A percentile compares a stretch with the other conserved stretches of the same genome.
These are phyloP conservation scores for Urtica urens DNA, from an alignment of 306 rosid genomes.

Conservation along the genomic window DNA sequence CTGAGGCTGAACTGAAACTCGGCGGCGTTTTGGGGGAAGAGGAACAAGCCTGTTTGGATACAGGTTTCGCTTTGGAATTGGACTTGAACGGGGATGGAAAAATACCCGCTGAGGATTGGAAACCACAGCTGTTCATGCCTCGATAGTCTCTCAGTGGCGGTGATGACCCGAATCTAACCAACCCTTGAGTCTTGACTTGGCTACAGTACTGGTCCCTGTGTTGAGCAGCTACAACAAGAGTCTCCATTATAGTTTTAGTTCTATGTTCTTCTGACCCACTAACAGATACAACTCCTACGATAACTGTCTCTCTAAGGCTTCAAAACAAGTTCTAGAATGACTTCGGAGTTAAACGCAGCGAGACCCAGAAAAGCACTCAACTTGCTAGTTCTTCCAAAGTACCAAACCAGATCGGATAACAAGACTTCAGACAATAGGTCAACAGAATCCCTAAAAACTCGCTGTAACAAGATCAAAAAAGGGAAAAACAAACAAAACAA, in stretches of 20 bases:
- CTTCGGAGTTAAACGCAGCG: too few relatives aligned
- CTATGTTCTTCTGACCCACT: slow-evolving; percentile 20
- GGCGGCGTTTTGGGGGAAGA: slow-evolving; percentile 39
- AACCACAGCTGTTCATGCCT: slow-evolving; percentile 67
- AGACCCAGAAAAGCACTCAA: too few relatives aligned
- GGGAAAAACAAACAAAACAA: too few relatives aligned
- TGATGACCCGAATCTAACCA: slow-evolving; percentile 35
- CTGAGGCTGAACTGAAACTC: slow-evolving; percentile 13
- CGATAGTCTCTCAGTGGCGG: slow-evolving; percentile 33
- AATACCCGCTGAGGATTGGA: slow-evolving; percentile 52
- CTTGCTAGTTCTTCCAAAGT: too few relatives aligned
- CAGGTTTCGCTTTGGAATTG: slow-evolving; percentile 22
- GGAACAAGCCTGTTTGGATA: slow-evolving; percentile 19
- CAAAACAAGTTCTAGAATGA: too few relatives aligned
- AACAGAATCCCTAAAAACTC: too few relatives aligned
- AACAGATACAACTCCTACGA: slow-evolving; percentile 17
- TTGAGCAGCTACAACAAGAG: slow-evolving; percentile 62
- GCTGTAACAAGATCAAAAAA: too few relatives aligned
- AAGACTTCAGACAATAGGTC: too few relatives aligned
- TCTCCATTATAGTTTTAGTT: slow-evolving; percentile 41
- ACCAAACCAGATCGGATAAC: too few relatives aligned
- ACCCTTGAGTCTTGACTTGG: slow-evolving; percentile 32
- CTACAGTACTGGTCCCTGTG: slow-evolving; percentile 51
- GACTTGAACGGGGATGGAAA: slow-evolving; percentile 51
- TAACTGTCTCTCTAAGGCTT: too few relatives aligned